These are phyloP conservation scores for Strobilomyces echinocephalus DNA, from an alignment of 768 basidiomycete species.

Conservation along the genomic window DNA sequence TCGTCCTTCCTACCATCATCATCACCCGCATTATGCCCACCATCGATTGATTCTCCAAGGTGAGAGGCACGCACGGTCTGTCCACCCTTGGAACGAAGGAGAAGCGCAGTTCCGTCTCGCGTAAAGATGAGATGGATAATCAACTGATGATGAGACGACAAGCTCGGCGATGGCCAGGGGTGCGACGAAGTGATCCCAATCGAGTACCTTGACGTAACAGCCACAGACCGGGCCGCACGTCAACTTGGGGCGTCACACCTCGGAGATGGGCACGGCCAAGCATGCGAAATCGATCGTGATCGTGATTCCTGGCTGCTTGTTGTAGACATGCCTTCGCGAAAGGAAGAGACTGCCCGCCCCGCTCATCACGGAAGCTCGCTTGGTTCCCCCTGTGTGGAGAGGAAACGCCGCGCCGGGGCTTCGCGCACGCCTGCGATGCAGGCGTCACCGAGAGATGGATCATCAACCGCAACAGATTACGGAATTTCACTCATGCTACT, in stretches of 20 bases:
- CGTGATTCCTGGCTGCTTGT: constrained; percentile 21
- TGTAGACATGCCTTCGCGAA: constrained; percentile 42
- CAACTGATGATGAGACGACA: constrained; percentile 40
- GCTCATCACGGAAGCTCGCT: constrained; percentile 20
- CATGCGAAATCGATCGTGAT: constrained; percentile 6
- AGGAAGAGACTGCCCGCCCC: constrained; percentile 41
- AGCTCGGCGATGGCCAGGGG: constrained; percentile 43
- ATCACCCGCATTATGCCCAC: neutral
- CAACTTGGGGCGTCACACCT: constrained; percentile 5
- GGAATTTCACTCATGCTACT: constrained; percentile 45
- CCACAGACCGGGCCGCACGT: constrained; percentile 24
- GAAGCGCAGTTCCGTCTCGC: neutral
- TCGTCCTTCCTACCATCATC: neutral
- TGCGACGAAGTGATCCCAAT: constrained; percentile 33
- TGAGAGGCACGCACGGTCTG: constrained; percentile 47
- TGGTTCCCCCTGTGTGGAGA: constrained; percentile 17
- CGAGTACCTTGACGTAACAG: constrained; percentile 53
- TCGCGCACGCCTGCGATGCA: constrained; percentile 3
- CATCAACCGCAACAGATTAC: constrained; percentile 21
- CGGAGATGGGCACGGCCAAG: constrained; percentile 11
- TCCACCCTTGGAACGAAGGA: constrained; percentile 49
- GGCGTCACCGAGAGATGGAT: constrained; percentile 7
- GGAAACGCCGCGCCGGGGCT: constrained; percentile 14
- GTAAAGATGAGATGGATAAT: constrained; percentile 47
- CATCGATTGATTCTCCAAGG: constrained; percentile 20